Base-by-base conservation (phyloP, 2,329 filamentous ascomycete species). In the Curvularia sp. region DNA sequence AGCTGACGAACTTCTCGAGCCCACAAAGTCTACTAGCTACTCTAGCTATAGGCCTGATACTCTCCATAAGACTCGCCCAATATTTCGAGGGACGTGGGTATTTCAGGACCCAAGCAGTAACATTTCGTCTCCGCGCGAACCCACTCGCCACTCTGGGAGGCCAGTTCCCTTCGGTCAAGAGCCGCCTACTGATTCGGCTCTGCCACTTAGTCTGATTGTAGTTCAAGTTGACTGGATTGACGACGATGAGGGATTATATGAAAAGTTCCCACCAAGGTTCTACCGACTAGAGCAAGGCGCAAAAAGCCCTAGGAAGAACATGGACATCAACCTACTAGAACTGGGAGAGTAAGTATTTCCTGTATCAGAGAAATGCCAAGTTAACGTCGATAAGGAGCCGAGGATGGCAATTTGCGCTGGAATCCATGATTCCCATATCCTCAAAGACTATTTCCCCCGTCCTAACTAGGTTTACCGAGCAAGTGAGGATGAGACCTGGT, bases 301-400 rank as follows among this genome's bases (percentile, higher is more conserved):
- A 4, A 15, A 3, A 12, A 54, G 34, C 2, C 67, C 67, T 1
- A 65, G 49, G 30, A 55, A 66, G 38, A 61, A 73, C 36, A 67
- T 76, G 64, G 72, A 75, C 18, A 59, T 76, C 28, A 74, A 74
- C n/a, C 48, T 76, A 4, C 32, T 75, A 18, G 74, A 76, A 48
- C 57, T 76, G 3, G 70, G 66, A 43, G 67, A 72, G 67, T 71
- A 58, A 50, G 70, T 65, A 41, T 41, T 41, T 41, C 10, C 9
- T 18, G 18, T 41, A 41, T 21, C 18, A 21, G 8, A n/a, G 7
- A 21, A 13, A 30, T 21, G 39, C 18, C 8, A 5, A 10, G 52
- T 57, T 71, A 45, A 72, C 34, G 5, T 23, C 1, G 10, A 47
- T 0, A 42, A 74, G 70, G 43, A 57, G 63, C n/a, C 63, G 64